Conservation (phyloP, 225 moss, liverwort and hornwort genomes). For the Climacium dendroides region DNA sequence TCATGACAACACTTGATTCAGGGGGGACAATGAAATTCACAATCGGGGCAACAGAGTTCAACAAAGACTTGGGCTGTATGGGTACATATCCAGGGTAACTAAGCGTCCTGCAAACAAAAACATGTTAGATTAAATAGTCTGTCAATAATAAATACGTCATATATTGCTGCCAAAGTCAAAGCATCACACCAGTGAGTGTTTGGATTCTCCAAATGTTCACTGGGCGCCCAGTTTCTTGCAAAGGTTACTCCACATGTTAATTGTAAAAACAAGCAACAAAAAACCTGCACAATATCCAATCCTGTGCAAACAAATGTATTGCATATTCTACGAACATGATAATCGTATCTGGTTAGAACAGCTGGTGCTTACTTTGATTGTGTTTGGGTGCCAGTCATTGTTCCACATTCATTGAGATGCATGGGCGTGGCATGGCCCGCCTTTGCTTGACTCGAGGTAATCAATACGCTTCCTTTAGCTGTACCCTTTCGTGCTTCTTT, state of each 20-base stretch:
- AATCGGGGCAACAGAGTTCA: conserved; percentile 16
- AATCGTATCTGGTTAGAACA: not conserved
- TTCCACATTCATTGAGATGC: conserved; percentile 2
- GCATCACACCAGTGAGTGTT: not conserved
- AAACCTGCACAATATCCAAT: not conserved
- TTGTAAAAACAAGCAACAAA: not conserved
- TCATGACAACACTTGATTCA: conserved; percentile 14
- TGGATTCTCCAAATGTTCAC: not conserved
- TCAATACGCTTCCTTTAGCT: conserved; percentile 1
- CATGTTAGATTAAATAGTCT: not conserved
- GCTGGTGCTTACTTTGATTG: conserved; percentile 21
- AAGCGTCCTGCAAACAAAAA: conserved; percentile 11
- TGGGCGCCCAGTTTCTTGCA: not conserved
- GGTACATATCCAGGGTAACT: conserved; percentile 30
- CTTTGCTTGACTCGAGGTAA: conserved; percentile 2
- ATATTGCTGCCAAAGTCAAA: not conserved
- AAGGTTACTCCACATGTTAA: not conserved
- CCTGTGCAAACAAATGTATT: not conserved
- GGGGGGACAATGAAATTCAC: conserved; percentile 30
- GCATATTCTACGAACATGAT: not conserved
- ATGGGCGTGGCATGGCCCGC: not conserved
- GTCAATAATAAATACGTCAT: not conserved
- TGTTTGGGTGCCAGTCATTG: not conserved
- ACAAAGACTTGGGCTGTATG: conserved; percentile 26
- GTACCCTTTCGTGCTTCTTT: conserved; percentile 41